phyloP scores from a whole-genome alignment of 2,329 filamentous ascomycete species.

The Aphanocladium album region DNA sequence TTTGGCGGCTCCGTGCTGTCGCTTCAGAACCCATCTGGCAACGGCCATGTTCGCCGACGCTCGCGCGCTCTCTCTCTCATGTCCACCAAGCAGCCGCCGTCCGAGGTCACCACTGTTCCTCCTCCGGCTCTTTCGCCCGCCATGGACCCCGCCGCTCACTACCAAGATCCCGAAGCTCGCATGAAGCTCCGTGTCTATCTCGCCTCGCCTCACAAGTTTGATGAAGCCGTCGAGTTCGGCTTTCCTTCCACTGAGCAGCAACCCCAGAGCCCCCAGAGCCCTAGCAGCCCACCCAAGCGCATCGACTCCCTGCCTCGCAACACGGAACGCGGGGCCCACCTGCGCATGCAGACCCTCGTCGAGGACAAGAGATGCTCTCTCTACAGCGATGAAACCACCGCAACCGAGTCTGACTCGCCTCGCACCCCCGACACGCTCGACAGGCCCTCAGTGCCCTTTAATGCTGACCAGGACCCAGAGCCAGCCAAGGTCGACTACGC shows the following conservation, averaged over 20 bases:
- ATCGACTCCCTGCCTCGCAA: constrained; percentile 10
- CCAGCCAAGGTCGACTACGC: constrained; percentile 37
- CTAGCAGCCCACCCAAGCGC: constrained; percentile 1
- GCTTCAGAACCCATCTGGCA: constrained; percentile 20
- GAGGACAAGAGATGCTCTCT: constrained; percentile 53
- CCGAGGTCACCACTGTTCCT: constrained; percentile 19
- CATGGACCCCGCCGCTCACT: constrained; percentile 72
- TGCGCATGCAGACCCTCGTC: constrained; percentile 47
- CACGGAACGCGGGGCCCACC: neutral
- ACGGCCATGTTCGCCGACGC: constrained; percentile 41
- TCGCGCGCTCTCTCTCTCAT: constrained; percentile 54
- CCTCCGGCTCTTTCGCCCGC: constrained; percentile 29
- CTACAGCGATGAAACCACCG: constrained; percentile 51
- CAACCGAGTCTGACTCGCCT: constrained; percentile 55
- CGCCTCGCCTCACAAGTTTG: constrained; percentile 88
- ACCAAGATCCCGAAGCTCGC: constrained; percentile 83
- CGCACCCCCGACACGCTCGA: constrained; percentile 49
- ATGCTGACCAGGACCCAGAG: constrained; percentile 19
- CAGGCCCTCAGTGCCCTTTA: constrained; percentile 28
- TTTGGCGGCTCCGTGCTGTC: constrained; percentile 17
- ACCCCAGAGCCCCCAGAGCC: constrained; percentile 16
- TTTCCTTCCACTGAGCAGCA: constrained; percentile 64
- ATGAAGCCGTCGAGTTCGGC: constrained; percentile 92
- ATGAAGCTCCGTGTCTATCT: constrained; percentile 81
- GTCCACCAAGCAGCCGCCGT: constrained; percentile 34